Evolutionary conservation across 2,329 filamentous ascomycete species (phyloP), one percentile per base, ranked within the genome.

Genomic region (Diaporthe batatas): DNA sequence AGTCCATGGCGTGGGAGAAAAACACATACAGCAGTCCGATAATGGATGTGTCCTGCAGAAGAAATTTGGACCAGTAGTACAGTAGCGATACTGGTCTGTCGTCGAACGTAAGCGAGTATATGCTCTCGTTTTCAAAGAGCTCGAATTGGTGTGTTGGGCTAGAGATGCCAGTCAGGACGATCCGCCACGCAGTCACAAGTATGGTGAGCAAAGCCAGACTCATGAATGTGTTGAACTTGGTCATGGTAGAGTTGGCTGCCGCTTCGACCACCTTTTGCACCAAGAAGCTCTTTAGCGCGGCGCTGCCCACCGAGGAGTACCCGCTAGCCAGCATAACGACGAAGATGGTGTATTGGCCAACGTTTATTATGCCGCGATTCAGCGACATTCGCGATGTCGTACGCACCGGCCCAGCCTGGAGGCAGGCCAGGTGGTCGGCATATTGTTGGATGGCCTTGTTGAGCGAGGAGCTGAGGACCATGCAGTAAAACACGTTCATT

Each of bases 391-490:
- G 25, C 21, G 68, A 62, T 16, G 32, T 39, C 42, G 1, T 23
- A 3, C 11, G 32, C n/a, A 42, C 44, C 10, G 51, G 16, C 10
- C 39, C 16, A 21, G 36, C 23, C 25, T 42, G 29, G n/a, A 70
- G 55, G 16, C 32, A 34, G 44, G 44, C 54, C 14, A 70, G 68
- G 55, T 70, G 55, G n/a, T 6, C 39, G 36, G 68, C 42, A 8
- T 70, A 70, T 53, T 70, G 68, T 2, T 14, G 34, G n/a, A 53
- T 29, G 25, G 68, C 54, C 32, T 51, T 70, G 12, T 18, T 62
- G 21, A 70, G 29, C 1, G 68, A 51, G 23, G 68, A 70, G 23
- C 68, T 62, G 54, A 62, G n/a, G 16, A 53, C 7, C n/a, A 70
- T 6, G n/a, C 68, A 70, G n/a, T 29, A 42, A 1, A 59, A 29